Base-by-base conservation (phyloP, 805 yeast species). In the Kurtzmaniella cleridarum region DNA sequence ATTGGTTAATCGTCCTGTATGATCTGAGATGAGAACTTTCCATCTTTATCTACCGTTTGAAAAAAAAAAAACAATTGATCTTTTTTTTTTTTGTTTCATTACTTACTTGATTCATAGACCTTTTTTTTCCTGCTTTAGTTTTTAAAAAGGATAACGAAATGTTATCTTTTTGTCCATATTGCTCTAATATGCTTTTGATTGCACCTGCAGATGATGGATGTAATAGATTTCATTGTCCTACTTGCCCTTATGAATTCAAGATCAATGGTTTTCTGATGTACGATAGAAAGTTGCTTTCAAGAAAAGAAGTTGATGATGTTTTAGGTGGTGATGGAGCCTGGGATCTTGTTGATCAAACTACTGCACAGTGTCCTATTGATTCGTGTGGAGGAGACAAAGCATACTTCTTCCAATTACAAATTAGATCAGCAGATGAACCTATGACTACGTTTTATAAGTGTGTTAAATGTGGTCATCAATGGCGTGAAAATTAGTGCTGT, bases 361-460 rank as follows among this genome's bases (percentile, higher is more conserved):
- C 80, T 1, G 87, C 91, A 0, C 95, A 91, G 58, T 91, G 98
- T 70, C 96, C 97, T 3, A 71, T 78, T 32, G 95, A 87, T 41
- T 55, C 69, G 2, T 93, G 98, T 69, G 95, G 87, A 30, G 81
- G 83, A 47, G 84, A 79, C 48, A 87, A 88, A 62, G 98, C 98
- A 0, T 93, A 93, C 64, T 93, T 87, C 71, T 93, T 90, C 75
- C 98, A 93, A 65, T 69, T 93, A 43, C 98, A 93, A 62, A 93
- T 93, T 54, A 75, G 98, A 63, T 85, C 95, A 45, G 98, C 98
- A 2, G 98, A 93, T 74, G 98, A 93, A 68, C 98, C 98, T 17
- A 93, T 93, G 98, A 93, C 98, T 0, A 91, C 98, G 2, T 93
- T 93, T 60, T 91, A 87, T 62, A 89, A 91, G 62, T 93, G 98